These are phyloP conservation scores for Zymoseptoria pseudotritici DNA, from an alignment of 2,329 filamentous ascomycete genomes.

Conservation along the genomic window DNA sequence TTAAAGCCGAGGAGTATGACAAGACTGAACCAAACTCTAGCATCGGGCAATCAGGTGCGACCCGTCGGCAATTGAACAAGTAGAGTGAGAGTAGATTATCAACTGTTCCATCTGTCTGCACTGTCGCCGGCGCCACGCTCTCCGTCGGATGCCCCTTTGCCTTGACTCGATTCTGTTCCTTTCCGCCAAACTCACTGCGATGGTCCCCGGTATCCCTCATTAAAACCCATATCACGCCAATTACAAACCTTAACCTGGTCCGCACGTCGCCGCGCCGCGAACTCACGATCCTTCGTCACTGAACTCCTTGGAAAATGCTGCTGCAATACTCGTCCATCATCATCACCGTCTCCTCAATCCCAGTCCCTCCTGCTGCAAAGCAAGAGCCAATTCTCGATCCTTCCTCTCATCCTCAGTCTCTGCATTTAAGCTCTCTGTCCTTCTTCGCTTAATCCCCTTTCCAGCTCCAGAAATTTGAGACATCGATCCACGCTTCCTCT, in stretches of 20 bases:
- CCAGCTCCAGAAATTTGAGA: constrained; percentile 4
- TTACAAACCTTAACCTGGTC: background rate
- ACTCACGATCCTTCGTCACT: background rate
- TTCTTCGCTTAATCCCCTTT: background rate
- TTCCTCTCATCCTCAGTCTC: constrained; percentile 3
- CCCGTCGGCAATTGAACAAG: no score
- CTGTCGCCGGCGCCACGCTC: background rate
- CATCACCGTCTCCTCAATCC: constrained; percentile 6
- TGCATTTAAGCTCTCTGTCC: background rate
- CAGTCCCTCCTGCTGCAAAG: constrained; percentile 15
- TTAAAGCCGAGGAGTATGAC: background rate
- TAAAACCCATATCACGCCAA: background rate
- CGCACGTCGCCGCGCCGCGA: background rate
- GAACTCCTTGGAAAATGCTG: background rate
- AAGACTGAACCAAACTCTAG: no score
- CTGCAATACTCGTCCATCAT: background rate
- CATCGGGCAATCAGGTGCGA: no score
- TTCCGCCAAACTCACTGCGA: background rate
- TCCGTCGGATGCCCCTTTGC: background rate
- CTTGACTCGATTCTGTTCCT: background rate
- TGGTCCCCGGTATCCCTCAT: background rate
- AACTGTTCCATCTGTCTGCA: no score
- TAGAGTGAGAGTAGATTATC: background rate
- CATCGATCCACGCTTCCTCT: constrained; percentile 19
- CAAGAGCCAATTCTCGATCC: constrained; percentile 10